Base-by-base conservation (phyloP, 176 grass and related monocot species). In the Triticum monococcum region DNA sequence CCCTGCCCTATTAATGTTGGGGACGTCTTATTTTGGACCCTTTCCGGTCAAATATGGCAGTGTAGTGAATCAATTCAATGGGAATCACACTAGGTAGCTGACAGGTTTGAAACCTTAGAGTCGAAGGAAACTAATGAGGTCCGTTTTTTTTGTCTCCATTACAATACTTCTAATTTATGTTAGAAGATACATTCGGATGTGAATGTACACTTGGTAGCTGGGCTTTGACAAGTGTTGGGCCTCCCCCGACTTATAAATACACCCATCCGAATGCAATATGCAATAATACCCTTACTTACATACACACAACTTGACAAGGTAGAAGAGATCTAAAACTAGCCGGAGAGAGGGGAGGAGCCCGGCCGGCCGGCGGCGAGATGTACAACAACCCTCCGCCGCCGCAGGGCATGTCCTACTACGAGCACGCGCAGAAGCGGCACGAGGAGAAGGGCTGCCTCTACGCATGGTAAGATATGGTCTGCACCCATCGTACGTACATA, bases 371-470 rank as follows among this genome's bases (percentile, higher is more conserved):
- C n/a, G 70, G n/a, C n/a, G 0, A 56, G 84, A 95, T 91, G 90
- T 92, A 95, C n/a, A 81, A 87, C 61, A 72, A 84, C 68, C 82
- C 88, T 76, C 88, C 89, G 14, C 63, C 84, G 54, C 82, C 86
- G 33, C 86, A 92, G 45, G 75, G 82, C 77, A 90, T 95, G 93
- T 88, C 88, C 24, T 95, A 93, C 83, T 75, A 90, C 8, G 93
- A 65, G 4, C 93, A 95, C 79, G 76, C 72, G 76, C 26, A 79
- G 62, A 92, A 75, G 80, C 91, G 93, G n/a, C 83, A 89, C 16
- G 10, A 86, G 25, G 91, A 92, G 69, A 95, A 92, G 84, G 93
- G 93, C 64, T 95, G 91, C 79, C 60, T 92, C 83, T 95, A 95
- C 6, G 91, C 40, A 12, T 92, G 93, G 93, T 91, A 54, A 89